Evolutionary conservation across 2,329 filamentous ascomycete species (phyloP).

Genomic region (Microdochium trichocladiopsis): DNA sequence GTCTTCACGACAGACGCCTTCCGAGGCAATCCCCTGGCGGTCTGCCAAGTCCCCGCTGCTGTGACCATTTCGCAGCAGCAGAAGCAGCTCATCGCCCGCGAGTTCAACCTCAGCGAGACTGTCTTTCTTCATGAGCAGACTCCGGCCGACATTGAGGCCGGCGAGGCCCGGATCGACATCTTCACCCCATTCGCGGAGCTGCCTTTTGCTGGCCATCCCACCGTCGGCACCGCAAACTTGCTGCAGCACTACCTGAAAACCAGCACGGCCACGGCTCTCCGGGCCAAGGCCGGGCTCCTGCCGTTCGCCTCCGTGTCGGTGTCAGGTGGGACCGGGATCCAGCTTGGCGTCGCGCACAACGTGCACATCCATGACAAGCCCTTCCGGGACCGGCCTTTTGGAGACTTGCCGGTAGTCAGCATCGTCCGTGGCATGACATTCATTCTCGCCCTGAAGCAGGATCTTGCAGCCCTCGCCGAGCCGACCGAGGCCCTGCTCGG

Average conservation of each 20-base stretch:
- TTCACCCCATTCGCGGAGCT: slow-evolving; percentile 48
- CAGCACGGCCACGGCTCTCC: slow-evolving; percentile 50
- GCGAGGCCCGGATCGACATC: slow-evolving; percentile 46
- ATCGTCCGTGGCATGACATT: slow-evolving; percentile 70
- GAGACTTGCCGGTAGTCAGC: slow-evolving; percentile 40
- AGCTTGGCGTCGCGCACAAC: slow-evolving; percentile 59
- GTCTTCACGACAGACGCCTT: slow-evolving; percentile 48
- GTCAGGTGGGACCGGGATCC: slow-evolving; percentile 36
- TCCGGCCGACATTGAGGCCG: slow-evolving; percentile 19
- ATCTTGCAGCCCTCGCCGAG: slow-evolving; percentile 46
- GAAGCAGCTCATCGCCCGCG: slow-evolving; percentile 52
- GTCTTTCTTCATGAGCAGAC: slow-evolving; percentile 49
- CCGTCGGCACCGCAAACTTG: slow-evolving; percentile 47
- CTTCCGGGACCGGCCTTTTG: slow-evolving; percentile 19
- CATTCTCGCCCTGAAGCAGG: slow-evolving; percentile 51
- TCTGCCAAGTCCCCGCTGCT: slow-evolving; percentile 41
- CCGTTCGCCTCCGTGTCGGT: slow-evolving; percentile 5
- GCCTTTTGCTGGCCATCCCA: slow-evolving; percentile 57
- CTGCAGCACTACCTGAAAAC: slow-evolving; percentile 33
- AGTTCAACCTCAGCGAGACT: slow-evolving; percentile 60
- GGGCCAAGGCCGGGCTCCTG: slow-evolving; percentile 22
- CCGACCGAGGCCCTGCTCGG: slow-evolving; percentile 24
- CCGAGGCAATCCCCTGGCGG: slow-evolving; percentile 53
- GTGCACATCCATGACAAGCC: slow-evolving; percentile 47
- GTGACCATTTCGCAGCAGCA: slow-evolving; percentile 37